A percentile compares a stretch with the other conserved stretches of the same genome.
Evolutionary conservation across 805 yeast species (phyloP).

Genomic region (Yarrowia deformans): DNA sequence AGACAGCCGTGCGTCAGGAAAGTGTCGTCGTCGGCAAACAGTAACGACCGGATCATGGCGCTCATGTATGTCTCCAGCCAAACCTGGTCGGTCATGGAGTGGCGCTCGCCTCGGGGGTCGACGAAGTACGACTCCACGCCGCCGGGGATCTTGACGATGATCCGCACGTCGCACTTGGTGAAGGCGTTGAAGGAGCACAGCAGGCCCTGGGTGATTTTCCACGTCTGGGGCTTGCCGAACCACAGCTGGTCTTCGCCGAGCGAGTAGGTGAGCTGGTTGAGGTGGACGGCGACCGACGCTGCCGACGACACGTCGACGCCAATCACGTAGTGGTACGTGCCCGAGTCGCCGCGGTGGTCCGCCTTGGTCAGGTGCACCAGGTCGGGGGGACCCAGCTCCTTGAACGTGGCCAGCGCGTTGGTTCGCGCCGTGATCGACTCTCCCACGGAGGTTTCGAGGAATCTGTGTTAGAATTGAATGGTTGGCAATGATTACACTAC

Average conservation of each 20-base stretch:
- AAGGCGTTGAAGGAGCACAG: constrained; percentile 74
- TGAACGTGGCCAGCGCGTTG: constrained; percentile 53
- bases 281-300: constrained; percentile 63
- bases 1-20: constrained; percentile 84
- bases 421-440: constrained; percentile 63
- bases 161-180: constrained; percentile 73
- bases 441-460: constrained; percentile 59
- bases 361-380: constrained; percentile 59
- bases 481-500: no score
- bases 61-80: constrained; percentile 65
- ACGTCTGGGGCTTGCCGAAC: constrained; percentile 66
- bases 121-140: constrained; percentile 52
- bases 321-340: constrained; percentile 61
- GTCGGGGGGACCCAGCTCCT: constrained; percentile 79
- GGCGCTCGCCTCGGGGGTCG: constrained; percentile 53
- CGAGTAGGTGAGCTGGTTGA: constrained; percentile 56
- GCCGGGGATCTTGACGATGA: constrained; percentile 65
- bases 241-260: constrained; percentile 68
- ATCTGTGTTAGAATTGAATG: constrained; percentile 48
- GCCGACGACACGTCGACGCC: constrained; percentile 63
- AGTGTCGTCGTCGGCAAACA: constrained; percentile 81
- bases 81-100: constrained; percentile 47
- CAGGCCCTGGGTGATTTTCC: constrained; percentile 55
- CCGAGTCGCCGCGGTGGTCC: constrained; percentile 57
- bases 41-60: constrained; percentile 75